Evolutionary conservation across 306 rosid species (phyloP).

Genomic region (Sechiopsis laciniata): DNA sequence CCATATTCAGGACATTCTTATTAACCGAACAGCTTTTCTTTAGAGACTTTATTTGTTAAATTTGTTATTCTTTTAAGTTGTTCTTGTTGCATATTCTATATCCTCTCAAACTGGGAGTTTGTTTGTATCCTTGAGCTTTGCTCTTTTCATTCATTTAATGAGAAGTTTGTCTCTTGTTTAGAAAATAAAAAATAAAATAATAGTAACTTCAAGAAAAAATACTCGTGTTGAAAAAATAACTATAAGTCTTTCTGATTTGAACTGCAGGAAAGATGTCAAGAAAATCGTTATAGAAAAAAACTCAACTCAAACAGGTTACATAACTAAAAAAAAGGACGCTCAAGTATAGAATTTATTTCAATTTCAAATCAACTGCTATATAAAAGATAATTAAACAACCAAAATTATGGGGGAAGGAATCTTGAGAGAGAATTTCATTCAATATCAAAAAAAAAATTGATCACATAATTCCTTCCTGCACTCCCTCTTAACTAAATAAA

Average conservation of each 20-base stretch:
- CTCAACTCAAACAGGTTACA: not conserved
- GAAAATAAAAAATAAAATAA: not conserved
- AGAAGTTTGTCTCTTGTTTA: too few relatives aligned
- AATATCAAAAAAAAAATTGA: not conserved
- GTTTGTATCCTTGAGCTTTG: too few relatives aligned
- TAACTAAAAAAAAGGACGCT: not conserved
- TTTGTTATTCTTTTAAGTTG: too few relatives aligned
- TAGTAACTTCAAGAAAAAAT: too few relatives aligned
- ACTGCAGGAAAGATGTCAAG: not conserved
- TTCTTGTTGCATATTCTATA: too few relatives aligned
- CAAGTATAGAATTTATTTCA: not conserved
- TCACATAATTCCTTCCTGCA: not conserved
- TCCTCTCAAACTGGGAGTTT: too few relatives aligned
- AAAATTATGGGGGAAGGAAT: not conserved
- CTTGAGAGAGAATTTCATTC: constrained; percentile 1
- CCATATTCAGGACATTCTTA: too few relatives aligned
- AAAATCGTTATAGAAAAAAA: not conserved
- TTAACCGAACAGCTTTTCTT: too few relatives aligned
- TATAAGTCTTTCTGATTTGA: not conserved
- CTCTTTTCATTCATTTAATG: too few relatives aligned
- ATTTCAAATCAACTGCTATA: not conserved
- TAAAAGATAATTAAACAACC: not conserved
- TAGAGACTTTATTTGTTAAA: too few relatives aligned
- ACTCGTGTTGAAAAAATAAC: not conserved
- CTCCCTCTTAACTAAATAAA: not conserved